A percentile compares a stretch with the other conserved stretches of the same genome.
phyloP scores from a whole-genome alignment of 176 grass and related monocot species.

The Zizania latifolia region DNA sequence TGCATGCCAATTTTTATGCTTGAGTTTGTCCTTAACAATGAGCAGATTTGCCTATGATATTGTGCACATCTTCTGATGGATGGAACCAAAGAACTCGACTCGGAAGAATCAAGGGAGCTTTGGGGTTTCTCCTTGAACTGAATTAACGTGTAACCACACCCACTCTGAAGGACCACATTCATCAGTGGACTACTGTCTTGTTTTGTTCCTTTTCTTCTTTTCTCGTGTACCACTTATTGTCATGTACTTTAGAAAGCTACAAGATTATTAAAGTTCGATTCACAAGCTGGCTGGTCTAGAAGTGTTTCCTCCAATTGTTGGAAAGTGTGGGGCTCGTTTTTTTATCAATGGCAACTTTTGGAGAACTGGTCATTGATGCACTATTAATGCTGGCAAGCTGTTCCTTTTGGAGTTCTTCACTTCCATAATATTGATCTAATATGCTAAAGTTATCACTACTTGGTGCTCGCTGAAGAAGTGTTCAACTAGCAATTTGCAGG shows the following conservation, averaged over 20 bases:
- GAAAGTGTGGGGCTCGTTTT: neutral
- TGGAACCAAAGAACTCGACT: slow-evolving; percentile 5
- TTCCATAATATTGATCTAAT: neutral
- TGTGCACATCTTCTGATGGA: slow-evolving; percentile 83
- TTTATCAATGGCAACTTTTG: too few species aligned
- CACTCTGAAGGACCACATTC: neutral
- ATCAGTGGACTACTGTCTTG: neutral
- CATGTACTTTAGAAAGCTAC: neutral
- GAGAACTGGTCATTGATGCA: neutral
- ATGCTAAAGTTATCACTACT: neutral
- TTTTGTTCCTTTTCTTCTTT: neutral
- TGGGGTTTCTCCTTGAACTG: neutral
- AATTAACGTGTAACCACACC: neutral
- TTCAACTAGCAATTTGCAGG: neutral
- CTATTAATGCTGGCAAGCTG: neutral
- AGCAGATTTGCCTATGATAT: slow-evolving; percentile 83
- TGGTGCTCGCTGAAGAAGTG: slow-evolving; percentile 17
- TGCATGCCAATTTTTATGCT: neutral
- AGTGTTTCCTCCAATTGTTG: neutral
- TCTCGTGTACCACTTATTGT: neutral
- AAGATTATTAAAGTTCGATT: neutral
- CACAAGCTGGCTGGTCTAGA: neutral
- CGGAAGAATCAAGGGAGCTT: neutral
- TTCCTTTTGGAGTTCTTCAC: neutral
- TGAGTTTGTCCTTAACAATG: slow-evolving; percentile 45